A percentile compares a stretch with the other conserved stretches of the same genome.
Conservation (phyloP, 108 stramenopile species). For the Pseudonitzschia delicatissima region DNA sequence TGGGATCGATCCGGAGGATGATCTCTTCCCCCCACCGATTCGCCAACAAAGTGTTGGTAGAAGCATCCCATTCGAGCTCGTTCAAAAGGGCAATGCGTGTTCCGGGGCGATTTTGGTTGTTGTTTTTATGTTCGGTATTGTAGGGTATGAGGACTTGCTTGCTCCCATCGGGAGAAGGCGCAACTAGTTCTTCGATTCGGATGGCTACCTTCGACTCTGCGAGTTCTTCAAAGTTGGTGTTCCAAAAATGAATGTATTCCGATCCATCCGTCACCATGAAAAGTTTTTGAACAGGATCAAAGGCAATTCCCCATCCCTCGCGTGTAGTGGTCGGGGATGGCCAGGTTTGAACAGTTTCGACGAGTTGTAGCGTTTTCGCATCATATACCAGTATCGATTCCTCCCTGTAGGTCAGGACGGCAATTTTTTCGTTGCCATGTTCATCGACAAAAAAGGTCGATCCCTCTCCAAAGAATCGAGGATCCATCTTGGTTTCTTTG, state of each 20-base stretch:
- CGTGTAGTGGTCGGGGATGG: slow-evolving; percentile 38
- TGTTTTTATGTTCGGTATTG: not conserved
- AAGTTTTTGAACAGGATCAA: slow-evolving; percentile 38
- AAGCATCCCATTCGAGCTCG: slow-evolving; percentile 69
- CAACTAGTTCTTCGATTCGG: not conserved
- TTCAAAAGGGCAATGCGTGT: slow-evolving; percentile 42
- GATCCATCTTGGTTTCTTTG: slow-evolving; percentile 25
- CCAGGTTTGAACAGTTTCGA: slow-evolving; percentile 30
- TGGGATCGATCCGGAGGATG: slow-evolving; percentile 61
- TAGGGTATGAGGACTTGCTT: not conserved
- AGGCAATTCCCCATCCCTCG: slow-evolving; percentile 88
- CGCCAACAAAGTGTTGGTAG: slow-evolving; percentile 48
- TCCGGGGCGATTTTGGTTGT: not conserved
- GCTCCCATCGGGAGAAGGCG: not conserved
- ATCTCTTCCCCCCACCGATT: slow-evolving; percentile 74
- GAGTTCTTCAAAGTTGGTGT: slow-evolving; percentile 43
- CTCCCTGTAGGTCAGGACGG: slow-evolving; percentile 75
- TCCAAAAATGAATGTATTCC: slow-evolving; percentile 57
- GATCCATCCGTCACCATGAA: slow-evolving; percentile 80
- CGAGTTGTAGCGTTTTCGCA: slow-evolving; percentile 30
- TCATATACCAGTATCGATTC: slow-evolving; percentile 55
- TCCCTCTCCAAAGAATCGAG: slow-evolving; percentile 70
- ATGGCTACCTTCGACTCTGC: not conserved
- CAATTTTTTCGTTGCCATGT: slow-evolving; percentile 39
- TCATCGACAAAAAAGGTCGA: slow-evolving; percentile 44